Percentiles rank a stretch among this genome's conserved stretches.
Evolutionary conservation across 2,329 filamentous ascomycete genomes (phyloP).

Genomic region (Neonectria magnoliae): DNA sequence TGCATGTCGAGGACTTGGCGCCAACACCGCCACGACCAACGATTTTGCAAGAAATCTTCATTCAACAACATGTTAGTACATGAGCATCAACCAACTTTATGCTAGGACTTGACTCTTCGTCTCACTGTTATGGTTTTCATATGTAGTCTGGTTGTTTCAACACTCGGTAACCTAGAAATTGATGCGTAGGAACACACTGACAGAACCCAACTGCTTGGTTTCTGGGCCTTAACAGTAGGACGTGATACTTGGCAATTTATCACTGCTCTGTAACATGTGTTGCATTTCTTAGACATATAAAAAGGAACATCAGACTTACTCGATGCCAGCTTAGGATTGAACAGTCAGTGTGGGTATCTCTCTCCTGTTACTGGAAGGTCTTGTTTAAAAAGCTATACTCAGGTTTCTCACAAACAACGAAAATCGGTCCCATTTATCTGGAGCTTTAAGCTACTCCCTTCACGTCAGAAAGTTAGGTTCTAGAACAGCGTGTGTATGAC

Average conservation of each 20-base stretch:
- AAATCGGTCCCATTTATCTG: neutral
- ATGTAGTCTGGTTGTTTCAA: neutral
- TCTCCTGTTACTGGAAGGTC: neutral
- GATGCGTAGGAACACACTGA: neutral
- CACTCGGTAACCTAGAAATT: fast-evolving
- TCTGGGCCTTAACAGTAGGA: neutral
- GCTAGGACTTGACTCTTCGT: too few relatives aligned
- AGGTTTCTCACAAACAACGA: neutral
- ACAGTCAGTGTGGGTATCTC: neutral
- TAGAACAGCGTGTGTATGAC: neutral
- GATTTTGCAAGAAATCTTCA: neutral
- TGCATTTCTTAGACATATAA: too few relatives aligned
- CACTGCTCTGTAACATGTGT: too few relatives aligned
- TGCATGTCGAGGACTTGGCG: neutral
- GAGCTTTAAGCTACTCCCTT: neutral
- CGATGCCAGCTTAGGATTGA: neutral
- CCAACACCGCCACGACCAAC: too few relatives aligned
- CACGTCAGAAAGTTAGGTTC: too few relatives aligned
- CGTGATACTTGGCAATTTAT: too few relatives aligned
- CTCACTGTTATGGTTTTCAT: neutral
- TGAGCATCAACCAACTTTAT: neutral
- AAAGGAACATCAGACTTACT: neutral
- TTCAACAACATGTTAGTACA: neutral
- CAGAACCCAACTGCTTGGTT: neutral
- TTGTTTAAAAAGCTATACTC: neutral